Evolutionary conservation across 1,284 basidiomycete genomes (phyloP), one percentile per base, ranked within the genome.

Genomic region (Calocybe gambosa): DNA sequence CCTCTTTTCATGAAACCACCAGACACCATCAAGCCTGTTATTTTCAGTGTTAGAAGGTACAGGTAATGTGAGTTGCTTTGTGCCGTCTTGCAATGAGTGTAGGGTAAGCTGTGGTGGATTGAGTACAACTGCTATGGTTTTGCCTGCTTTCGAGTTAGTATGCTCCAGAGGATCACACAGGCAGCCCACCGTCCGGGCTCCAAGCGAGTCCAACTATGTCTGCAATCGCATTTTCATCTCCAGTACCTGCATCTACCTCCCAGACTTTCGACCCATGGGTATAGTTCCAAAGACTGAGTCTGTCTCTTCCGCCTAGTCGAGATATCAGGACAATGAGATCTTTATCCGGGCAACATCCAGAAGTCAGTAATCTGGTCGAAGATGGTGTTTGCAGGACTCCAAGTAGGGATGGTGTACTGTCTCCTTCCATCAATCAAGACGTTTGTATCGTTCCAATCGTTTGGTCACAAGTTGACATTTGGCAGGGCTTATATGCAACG

Each of bases 321-420:
- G 80, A 80, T 37, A 89, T 67, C 7, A 89, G 66, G 15, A 82
- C 68, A 8, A 89, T 66, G 23, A 90, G 68, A 63, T 91, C 88
- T 63, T 90, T 90, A 66, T 89, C 88, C 13, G 87, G 88, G 61
- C 88, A 89, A 58, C 88, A 90, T 44, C 88, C 78, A 15, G 79
- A 74, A 8, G 65, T 48, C 18, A 86, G 63, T 19, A 89, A 57
- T 35, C 80, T 77, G 42, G 74, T 77, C 31, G 75, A 65, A 8
- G 74, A 66, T 5, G 82, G 75, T 9, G 86, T 63, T 21, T 71
- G 73, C 28, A 84, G 62, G 29, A 67, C 70, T n/a, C 80, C 77
- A 42, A 88, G 69, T 39, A 77, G 71, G 29, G 74, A 65, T 55
- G 82, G 82, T 2, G 75, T 67, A 45, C 21, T 7, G 21, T 70